These are phyloP conservation scores for Stemphylium vesicarium DNA, from an alignment of 2,329 filamentous ascomycete species.

Conservation along the genomic window DNA sequence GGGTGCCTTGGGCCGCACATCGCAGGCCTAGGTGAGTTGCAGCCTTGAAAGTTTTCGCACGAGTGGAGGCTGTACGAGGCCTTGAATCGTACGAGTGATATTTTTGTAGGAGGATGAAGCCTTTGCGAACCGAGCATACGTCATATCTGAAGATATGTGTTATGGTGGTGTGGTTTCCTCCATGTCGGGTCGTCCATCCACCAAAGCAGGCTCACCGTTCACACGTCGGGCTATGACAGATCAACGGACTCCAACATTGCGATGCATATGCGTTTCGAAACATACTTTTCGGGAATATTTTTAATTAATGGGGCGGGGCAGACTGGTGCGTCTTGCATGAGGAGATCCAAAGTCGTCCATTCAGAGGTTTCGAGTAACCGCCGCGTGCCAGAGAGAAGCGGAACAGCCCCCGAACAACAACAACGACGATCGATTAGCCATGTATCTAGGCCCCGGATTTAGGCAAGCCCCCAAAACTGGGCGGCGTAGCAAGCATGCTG, in stretches of 20 bases:
- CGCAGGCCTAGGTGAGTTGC: conserved; percentile 8
- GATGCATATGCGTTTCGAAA: not conserved
- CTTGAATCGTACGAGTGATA: not conserved
- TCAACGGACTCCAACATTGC: conserved; percentile 5
- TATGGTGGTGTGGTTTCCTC: not conserved
- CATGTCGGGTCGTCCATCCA: not conserved
- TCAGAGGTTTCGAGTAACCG: conserved; percentile 20
- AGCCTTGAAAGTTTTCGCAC: conserved; percentile 1
- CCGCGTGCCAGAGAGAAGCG: conserved; percentile 14
- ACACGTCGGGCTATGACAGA: conserved; percentile 7
- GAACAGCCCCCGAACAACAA: conserved; percentile 13
- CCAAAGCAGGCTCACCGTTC: conserved; percentile 5
- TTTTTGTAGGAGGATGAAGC: not conserved
- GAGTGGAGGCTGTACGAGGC: conserved; percentile 1
- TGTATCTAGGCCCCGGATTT: conserved; percentile 5
- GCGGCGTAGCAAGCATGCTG: conserved; percentile 1
- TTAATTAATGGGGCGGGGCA: conserved; percentile 11
- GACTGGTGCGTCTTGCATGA: conserved; percentile 7
- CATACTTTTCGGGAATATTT: not conserved
- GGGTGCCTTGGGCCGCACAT: conserved; percentile 19
- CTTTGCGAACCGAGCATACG: not conserved
- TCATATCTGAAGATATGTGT: not conserved
- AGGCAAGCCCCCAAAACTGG: conserved; percentile 9
- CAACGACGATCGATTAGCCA: conserved; percentile 1
- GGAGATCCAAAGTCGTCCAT: conserved; percentile 9